Evolutionary conservation across 768 basidiomycete species (phyloP).

Genomic region (Collybia mongolica): DNA sequence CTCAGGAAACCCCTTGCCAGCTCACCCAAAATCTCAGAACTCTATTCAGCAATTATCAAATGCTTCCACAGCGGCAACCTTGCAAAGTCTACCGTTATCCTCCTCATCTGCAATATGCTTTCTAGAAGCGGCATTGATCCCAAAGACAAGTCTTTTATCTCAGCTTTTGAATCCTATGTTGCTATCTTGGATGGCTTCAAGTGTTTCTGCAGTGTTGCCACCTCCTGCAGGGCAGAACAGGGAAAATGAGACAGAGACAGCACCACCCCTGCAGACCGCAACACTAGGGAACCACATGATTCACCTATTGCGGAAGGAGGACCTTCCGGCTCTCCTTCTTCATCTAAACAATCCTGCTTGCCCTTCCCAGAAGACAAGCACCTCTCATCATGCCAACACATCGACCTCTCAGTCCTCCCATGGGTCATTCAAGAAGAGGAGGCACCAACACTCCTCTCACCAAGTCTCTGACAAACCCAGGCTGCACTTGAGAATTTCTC

Average conservation of each 20-base stretch:
- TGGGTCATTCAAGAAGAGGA: background rate
- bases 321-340: background rate
- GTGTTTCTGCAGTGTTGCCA: background rate
- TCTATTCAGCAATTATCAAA: background rate
- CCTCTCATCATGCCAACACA: background rate
- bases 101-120: background rate
- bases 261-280: too few species aligned
- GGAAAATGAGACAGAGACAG: background rate
- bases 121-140: background rate
- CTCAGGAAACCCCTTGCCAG: background rate
- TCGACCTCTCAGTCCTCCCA: slow-evolving; percentile 1
- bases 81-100: background rate
- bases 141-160: background rate
- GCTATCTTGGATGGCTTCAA: slow-evolving; percentile 1
- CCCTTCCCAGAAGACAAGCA: background rate
- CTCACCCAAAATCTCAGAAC: background rate
- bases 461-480: slow-evolving; percentile 12
- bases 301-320: background rate
- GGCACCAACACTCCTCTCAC: background rate
- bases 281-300: background rate
- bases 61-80: background rate
- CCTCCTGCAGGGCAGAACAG: background rate
- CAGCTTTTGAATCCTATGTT: background rate
- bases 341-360: background rate
- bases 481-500: slow-evolving; percentile 10